Evolutionary conservation across 164 flowering plant species (phyloP).

Genomic region (Umbilicus rupestris): DNA sequence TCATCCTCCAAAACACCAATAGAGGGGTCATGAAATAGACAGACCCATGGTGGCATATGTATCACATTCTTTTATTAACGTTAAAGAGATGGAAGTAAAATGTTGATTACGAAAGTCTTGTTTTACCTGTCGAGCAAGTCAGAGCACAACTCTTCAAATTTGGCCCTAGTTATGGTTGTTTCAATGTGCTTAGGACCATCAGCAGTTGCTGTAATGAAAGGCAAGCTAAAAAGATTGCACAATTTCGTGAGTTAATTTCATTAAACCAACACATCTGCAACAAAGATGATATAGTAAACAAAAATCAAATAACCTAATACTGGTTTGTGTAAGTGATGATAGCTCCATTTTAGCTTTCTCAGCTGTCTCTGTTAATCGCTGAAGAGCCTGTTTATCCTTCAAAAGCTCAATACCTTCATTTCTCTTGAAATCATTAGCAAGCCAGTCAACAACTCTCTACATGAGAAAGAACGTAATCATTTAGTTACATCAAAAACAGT

Average conservation of each 20-base stretch:
- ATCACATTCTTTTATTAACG: not conserved
- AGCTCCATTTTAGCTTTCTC: conserved; percentile 73
- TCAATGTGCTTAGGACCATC: conserved; percentile 17
- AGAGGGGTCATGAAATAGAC: not conserved
- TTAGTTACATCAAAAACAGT: not conserved
- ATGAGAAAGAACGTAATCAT: conserved; percentile 9
- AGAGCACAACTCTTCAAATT: conserved; percentile 82
- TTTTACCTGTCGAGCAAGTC: conserved; percentile 70
- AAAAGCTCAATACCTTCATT: conserved; percentile 67
- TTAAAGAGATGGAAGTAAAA: not conserved
- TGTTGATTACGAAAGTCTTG: not conserved
- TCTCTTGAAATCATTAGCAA: conserved; percentile 48
- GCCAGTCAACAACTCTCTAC: conserved; percentile 30
- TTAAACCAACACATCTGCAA: not conserved
- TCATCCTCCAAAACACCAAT: not conserved
- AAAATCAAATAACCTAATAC: conserved; percentile 32
- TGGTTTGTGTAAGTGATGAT: conserved; percentile 58
- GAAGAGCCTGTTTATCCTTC: conserved; percentile 38
- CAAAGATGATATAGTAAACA: not conserved
- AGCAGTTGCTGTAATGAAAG: conserved; percentile 17
- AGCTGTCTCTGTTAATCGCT: conserved; percentile 56
- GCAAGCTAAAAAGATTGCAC: conserved; percentile 21
- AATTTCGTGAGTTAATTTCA: conserved; percentile 8
- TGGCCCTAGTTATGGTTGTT: conserved; percentile 60
- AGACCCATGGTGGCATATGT: not conserved